Base-by-base conservation (phyloP, 169 alveolate genomes). In the Babesia gibsoni region DNA sequence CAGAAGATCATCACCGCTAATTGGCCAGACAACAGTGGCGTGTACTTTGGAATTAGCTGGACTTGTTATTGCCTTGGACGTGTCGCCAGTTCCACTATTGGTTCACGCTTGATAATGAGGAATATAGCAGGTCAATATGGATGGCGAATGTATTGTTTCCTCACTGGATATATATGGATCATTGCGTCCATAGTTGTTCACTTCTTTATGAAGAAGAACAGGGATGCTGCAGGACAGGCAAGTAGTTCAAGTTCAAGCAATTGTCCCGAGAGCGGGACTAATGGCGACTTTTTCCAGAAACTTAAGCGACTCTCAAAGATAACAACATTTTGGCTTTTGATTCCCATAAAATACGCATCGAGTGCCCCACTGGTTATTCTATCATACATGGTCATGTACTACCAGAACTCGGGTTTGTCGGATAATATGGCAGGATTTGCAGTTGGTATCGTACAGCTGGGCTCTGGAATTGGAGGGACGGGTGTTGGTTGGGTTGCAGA, bases 281-380 rank as follows among this genome's bases (percentile, higher is more conserved):
- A n/a, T n/a, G n/a, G n/a, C n/a, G n/a, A n/a, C n/a, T n/a, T n/a
- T n/a, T n/a, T n/a, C n/a, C n/a, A n/a, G n/a, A n/a, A n/a, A n/a
- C n/a, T n/a, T n/a, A n/a, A n/a, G n/a, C n/a, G n/a, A n/a, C n/a
- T n/a, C n/a, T 56, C 64, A 30, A 27, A 22, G 36, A 79, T 49
- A 12, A 9, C 65, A 23, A 64, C 84, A 8, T 79, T 72, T 23
- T n/a, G 22, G 14, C 23, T 73, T 22, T 20, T 73, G 59, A 43
- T 64, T 32, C n/a, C 78, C 39, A 42, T 73, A 53, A 56, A 84
- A 43, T 67, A 90, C 69, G 69, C 90, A 18, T 93, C 95, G 18
- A 90, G 95, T 22, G 91, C 92, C 27, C 96, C 97, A 18, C 91
- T 95, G 93, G 59, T 90, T 50, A 93, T 96, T 23, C 82, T 93